Conservation (phyloP, 805 yeast genomes). For the Schwanniomyces yamadae region DNA sequence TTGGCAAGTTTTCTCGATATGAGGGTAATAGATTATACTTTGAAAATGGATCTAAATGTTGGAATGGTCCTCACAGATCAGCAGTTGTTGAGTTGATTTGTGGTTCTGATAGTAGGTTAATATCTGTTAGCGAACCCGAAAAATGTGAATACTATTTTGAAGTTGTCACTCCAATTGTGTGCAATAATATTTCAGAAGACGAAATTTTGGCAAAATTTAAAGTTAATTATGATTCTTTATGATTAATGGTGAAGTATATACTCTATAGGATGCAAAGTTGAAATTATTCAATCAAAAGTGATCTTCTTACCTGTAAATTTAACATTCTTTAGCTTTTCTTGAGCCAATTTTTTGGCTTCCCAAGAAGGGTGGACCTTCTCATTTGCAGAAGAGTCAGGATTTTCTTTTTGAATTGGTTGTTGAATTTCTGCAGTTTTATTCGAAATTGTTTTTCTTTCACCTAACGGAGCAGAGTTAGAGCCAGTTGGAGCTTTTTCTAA, state of each 20-base stretch:
- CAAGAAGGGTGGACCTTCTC: slow-evolving; percentile 87
- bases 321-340: slow-evolving; percentile 60
- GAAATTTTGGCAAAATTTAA: slow-evolving; percentile 24
- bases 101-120: slow-evolving; percentile 53
- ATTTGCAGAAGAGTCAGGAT: slow-evolving; percentile 10
- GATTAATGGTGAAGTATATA: slow-evolving; percentile 4
- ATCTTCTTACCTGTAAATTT: slow-evolving; percentile 85
- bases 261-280: not conserved
- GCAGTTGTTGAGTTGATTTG: slow-evolving; percentile 66
- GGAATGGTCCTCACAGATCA: slow-evolving; percentile 90
- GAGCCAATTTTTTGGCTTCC: slow-evolving; percentile 82
- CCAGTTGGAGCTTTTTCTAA: slow-evolving; percentile 33
- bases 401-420: slow-evolving; percentile 2
- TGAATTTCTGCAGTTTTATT: not conserved
- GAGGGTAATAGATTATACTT: slow-evolving; percentile 40
- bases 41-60: slow-evolving; percentile 72
- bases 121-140: slow-evolving; percentile 83
- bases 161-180: slow-evolving; percentile 47
- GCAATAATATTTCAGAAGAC: slow-evolving; percentile 32
- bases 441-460: slow-evolving; percentile 25
- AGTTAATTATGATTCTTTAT: slow-evolving; percentile 24
- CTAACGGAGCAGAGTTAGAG: slow-evolving; percentile 39
- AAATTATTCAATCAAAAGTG: slow-evolving; percentile 51
- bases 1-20: slow-evolving; percentile 46
- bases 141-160: slow-evolving; percentile 74